Conservation (phyloP, 306 rosid genomes). For the Citrullus amarus region DNA sequence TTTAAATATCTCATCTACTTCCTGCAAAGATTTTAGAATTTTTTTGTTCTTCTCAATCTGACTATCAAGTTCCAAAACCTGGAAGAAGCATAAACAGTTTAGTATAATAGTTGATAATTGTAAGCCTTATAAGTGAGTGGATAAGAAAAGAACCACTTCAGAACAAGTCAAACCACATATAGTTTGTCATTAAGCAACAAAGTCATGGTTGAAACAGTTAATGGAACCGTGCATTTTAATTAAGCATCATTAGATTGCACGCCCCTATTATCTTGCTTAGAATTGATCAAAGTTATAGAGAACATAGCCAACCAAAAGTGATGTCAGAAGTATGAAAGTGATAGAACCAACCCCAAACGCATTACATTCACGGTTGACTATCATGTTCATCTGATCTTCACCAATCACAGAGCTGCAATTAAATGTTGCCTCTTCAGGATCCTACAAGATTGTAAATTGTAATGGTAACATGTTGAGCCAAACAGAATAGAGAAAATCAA, state of each 20-base stretch:
- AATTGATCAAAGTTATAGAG: not conserved
- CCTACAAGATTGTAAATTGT: slow-evolving; percentile 24
- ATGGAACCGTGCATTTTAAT: not conserved
- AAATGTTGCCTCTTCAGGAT: slow-evolving; percentile 21
- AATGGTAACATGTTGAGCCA: not conserved
- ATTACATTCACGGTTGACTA: slow-evolving; percentile 13
- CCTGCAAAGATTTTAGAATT: slow-evolving; percentile 49
- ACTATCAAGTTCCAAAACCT: slow-evolving; percentile 62
- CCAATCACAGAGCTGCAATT: slow-evolving; percentile 17
- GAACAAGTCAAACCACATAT: not conserved
- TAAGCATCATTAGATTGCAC: not conserved
- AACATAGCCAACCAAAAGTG: slow-evolving; percentile 1
- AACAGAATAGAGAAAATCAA: not conserved
- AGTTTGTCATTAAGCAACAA: not conserved
- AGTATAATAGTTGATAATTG: not conserved
- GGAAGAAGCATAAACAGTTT: slow-evolving; percentile 18
- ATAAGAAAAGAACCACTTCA: not conserved
- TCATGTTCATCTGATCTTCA: slow-evolving; percentile 20
- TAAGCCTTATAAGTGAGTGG: not conserved
- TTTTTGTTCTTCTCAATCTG: slow-evolving; percentile 49
- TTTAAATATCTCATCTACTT: slow-evolving; percentile 38
- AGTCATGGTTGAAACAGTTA: not conserved
- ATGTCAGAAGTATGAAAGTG: slow-evolving; percentile 1
- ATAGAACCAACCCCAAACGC: slow-evolving; percentile 45
- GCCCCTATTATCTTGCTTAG: not conserved